These are phyloP conservation scores for Orychophragmus violaceus DNA, from an alignment of 345 rosid genomes.

Conservation along the genomic window DNA sequence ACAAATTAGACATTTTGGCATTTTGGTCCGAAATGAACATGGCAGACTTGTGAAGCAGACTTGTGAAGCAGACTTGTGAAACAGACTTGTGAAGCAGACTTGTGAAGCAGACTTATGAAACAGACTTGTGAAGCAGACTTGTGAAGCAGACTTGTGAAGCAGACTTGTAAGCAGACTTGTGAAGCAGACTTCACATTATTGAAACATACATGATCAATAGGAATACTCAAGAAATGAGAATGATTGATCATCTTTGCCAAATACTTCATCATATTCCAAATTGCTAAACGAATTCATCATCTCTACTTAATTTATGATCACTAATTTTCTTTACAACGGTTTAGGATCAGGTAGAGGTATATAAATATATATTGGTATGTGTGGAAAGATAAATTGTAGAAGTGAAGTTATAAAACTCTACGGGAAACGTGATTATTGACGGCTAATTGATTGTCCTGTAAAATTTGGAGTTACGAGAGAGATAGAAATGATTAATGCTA, in stretches of 20 bases:
- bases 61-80: too few relatives aligned
- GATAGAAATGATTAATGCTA: slow-evolving; percentile 13
- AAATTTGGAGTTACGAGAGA: slow-evolving; percentile 25
- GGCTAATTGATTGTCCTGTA: slow-evolving; percentile 16
- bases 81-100: too few relatives aligned
- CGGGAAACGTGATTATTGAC: not conserved
- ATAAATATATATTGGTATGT: not conserved
- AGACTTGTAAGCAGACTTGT: too few relatives aligned
- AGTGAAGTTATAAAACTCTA: not conserved
- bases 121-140: too few relatives aligned
- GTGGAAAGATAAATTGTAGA: not conserved
- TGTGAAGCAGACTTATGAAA: too few relatives aligned
- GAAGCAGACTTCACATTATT: too few relatives aligned
- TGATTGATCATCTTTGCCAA: slow-evolving; percentile 13
- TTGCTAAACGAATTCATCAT: slow-evolving; percentile 7
- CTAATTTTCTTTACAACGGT: too few relatives aligned
- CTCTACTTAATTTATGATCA: not conserved
- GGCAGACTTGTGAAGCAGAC: too few relatives aligned
- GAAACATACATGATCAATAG: not conserved
- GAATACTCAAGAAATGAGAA: slow-evolving; percentile 1
- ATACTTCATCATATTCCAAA: slow-evolving; percentile 1
- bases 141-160: too few relatives aligned
- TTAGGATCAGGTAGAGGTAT: too few relatives aligned
- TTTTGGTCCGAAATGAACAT: too few relatives aligned
- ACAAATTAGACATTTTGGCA: too few relatives aligned